phyloP scores from a whole-genome alignment of 768 basidiomycete species.

The Hirschioporus abietinus region DNA sequence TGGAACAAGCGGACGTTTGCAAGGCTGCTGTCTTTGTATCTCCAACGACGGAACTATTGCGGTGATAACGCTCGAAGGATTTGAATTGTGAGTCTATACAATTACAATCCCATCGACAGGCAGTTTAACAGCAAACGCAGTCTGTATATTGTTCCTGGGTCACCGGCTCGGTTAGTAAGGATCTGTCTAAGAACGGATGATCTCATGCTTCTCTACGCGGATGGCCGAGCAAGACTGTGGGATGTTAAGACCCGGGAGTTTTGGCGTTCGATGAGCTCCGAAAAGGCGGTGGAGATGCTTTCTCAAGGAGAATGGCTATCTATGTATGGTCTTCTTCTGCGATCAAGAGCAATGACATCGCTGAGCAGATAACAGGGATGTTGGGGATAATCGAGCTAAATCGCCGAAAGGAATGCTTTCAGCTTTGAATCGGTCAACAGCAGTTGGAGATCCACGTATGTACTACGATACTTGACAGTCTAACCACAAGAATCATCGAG shows the following conservation, averaged over 20 bases:
- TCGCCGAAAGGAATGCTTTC: neutral
- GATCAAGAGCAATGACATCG: neutral
- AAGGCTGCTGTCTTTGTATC: slow-evolving; percentile 66
- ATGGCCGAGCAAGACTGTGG: slow-evolving; percentile 81
- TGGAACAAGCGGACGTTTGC: slow-evolving; percentile 49
- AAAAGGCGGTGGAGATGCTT: slow-evolving; percentile 74
- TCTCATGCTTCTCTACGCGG: slow-evolving; percentile 68
- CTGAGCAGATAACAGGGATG: neutral
- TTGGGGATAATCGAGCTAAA: neutral
- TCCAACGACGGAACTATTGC: slow-evolving; percentile 79
- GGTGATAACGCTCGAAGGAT: slow-evolving; percentile 65
- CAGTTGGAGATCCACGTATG: slow-evolving; percentile 34
- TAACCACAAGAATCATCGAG: neutral
- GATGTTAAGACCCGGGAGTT: slow-evolving; percentile 80
- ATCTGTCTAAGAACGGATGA: slow-evolving; percentile 66
- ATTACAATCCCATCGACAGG: slow-evolving; percentile 5
- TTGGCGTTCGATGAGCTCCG: slow-evolving; percentile 71
- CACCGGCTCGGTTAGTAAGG: slow-evolving; percentile 56
- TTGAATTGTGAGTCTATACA: slow-evolving; percentile 63
- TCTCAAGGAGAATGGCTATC: slow-evolving; percentile 68
- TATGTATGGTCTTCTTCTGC: slow-evolving; percentile 40
- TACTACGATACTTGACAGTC: neutral
- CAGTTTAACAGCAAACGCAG: slow-evolving; percentile 31
- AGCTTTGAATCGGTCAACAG: slow-evolving; percentile 38
- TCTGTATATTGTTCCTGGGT: slow-evolving; percentile 76